Base-by-base conservation (phyloP, 164 flowering plant genomes). In the Macadamia tetraphylla region DNA sequence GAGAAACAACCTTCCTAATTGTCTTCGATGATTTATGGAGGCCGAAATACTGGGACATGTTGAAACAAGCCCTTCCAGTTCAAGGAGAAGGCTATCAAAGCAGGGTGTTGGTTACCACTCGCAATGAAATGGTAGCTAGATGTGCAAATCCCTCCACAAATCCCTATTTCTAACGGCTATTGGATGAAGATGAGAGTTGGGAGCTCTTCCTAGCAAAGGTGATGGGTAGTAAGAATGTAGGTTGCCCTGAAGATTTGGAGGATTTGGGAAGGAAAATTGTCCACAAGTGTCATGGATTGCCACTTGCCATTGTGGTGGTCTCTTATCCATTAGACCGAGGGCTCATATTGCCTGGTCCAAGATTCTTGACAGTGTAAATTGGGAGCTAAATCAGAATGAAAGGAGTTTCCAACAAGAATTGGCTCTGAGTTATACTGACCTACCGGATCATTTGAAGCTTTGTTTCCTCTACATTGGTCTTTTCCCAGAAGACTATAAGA, bases 271-370 rank as follows among this genome's bases (percentile, higher is more conserved):
- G 15, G 11, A 49, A 49, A 49, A 49, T 49, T 49, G 53, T 49
- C 2, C 14, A 49, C 2, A 49, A 49, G 53, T 49, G 53, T 49
- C 14, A 1, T 49, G 53, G 53, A 49, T 49, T 49, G 15, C 53
- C 53, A 49, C 6, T 49, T 3, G 11, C 53, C 2, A 49, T 49
- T 8, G 10, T 49, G 70, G 70, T 1, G 70, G 70, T 23, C 64
- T 67, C 58, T 23, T 67, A 48, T 46, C 58, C 1, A 46, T 13
- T 18, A 67, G 44, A 29, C 40, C 23, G 3, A 15, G 13, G 63
- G 8, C 53, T 1, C 11, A 3, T 4, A 4, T 6, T 14, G 58
- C 6, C 8, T 55, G 58, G 58, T 55, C 58, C 58, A 55, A 55
- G 17, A 15, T 55, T 14, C 58, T 55, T 55, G 23, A 55, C 6